Evolutionary conservation across 352 stramenopile species (phyloP).

Genomic region (Discostella stelligera): DNA sequence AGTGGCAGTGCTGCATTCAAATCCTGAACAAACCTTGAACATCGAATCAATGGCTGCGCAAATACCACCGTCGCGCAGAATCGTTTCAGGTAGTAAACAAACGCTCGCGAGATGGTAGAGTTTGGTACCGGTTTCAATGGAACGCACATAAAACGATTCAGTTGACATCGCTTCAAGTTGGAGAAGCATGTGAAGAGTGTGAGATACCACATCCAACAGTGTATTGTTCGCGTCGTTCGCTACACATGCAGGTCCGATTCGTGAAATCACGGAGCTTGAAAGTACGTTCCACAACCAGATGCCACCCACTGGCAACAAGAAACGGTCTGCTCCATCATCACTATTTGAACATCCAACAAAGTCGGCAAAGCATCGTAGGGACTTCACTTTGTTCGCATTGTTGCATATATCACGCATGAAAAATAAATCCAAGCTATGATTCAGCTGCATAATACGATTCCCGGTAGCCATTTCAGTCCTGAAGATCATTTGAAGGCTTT

Average conservation of each 20-base stretch:
- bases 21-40: conserved; percentile 31
- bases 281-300: conserved; percentile 79
- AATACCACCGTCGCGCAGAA: conserved; percentile 58
- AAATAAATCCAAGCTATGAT: conserved; percentile 46
- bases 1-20: background rate
- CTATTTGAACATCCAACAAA: conserved; percentile 27
- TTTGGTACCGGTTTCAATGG: conserved; percentile 55
- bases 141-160: conserved; percentile 25
- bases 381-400: conserved; percentile 20
- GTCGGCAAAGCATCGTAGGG: conserved; percentile 43
- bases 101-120: conserved; percentile 79
- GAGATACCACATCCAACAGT: conserved; percentile 46
- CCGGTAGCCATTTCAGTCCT: conserved; percentile 52
- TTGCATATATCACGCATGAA: conserved; percentile 11
- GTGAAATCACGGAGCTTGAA: conserved; percentile 51
- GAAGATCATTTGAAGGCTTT: conserved; percentile 44
- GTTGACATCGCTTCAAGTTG: conserved; percentile 52
- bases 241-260: background rate
- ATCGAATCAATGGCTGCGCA: conserved; percentile 26
- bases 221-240: conserved; percentile 16
- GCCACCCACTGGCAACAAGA: conserved; percentile 68
- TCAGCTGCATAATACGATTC: conserved; percentile 35
- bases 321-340: conserved; percentile 13
- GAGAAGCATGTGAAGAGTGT: conserved; percentile 51
- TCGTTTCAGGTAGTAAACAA: conserved; percentile 70